Conservation (phyloP, 306 rosid genomes). For the Rosa persica region DNA sequence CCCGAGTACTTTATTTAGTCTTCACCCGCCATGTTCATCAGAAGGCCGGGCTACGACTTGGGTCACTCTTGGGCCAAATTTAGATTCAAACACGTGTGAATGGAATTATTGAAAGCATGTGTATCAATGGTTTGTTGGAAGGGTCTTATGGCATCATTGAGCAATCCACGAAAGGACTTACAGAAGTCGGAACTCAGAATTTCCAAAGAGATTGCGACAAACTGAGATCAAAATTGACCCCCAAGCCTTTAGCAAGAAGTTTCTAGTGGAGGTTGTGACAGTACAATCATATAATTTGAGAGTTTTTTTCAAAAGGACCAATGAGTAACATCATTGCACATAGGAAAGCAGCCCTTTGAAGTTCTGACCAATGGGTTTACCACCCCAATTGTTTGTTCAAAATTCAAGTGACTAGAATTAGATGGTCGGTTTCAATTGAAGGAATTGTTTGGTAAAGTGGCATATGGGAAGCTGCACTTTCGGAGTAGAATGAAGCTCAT, state of each 20-base stretch:
- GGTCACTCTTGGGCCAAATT: too few relatives aligned
- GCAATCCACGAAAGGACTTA: not conserved
- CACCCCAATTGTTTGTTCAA: conserved; percentile 38
- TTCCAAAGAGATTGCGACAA: not conserved
- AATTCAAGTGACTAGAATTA: conserved; percentile 1
- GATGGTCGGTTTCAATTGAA: conserved; percentile 24
- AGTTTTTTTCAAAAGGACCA: not conserved
- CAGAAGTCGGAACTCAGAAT: not conserved
- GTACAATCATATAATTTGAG: not conserved
- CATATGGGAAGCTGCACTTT: conserved; percentile 19
- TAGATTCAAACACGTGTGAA: not conserved
- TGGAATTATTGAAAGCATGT: not conserved
- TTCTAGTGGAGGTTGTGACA: not conserved
- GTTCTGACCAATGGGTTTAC: conserved; percentile 27
- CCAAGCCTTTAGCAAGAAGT: not conserved
- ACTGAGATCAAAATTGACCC: not conserved
- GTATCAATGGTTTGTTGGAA: not conserved
- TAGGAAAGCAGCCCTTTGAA: conserved; percentile 22
- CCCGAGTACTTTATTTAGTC: too few relatives aligned
- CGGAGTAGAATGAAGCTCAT: not conserved
- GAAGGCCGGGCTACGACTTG: too few relatives aligned
- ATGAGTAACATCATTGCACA: not conserved
- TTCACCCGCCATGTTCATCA: too few relatives aligned
- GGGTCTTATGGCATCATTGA: not conserved
- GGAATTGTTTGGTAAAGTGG: conserved; percentile 20